phyloP scores from a whole-genome alignment of 2,329 filamentous ascomycete species.

The Madurella mycetomatis region DNA sequence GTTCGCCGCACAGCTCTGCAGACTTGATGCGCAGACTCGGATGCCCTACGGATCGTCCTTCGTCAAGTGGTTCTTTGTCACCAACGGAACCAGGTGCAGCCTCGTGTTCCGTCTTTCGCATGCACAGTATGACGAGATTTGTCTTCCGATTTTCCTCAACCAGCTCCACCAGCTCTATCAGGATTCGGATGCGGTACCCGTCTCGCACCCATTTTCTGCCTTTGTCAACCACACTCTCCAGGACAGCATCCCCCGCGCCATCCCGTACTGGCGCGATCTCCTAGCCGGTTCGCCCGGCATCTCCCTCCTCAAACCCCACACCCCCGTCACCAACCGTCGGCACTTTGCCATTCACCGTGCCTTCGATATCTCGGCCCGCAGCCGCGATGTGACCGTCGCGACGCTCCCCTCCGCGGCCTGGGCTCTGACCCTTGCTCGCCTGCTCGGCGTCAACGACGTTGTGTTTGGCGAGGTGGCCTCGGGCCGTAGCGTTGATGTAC shows the following conservation, averaged over 20 bases:
- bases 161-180: slow-evolving; percentile 54
- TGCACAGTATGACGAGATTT: slow-evolving; percentile 67
- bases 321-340: slow-evolving; percentile 33
- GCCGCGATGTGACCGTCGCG: slow-evolving; percentile 55
- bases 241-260: slow-evolving; percentile 43
- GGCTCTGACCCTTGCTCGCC: slow-evolving; percentile 57
- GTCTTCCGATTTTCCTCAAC: slow-evolving; percentile 56
- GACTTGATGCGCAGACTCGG: slow-evolving; percentile 50
- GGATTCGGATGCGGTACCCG: slow-evolving; percentile 25
- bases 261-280: slow-evolving; percentile 58
- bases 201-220: slow-evolving; percentile 41
- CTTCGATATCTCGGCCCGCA: slow-evolving; percentile 44
- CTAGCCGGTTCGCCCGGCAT: slow-evolving; percentile 50
- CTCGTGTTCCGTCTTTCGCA: slow-evolving; percentile 62
- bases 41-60: slow-evolving; percentile 58
- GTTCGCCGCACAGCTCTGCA: slow-evolving; percentile 51
- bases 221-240: slow-evolving; percentile 42
- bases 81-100: slow-evolving; percentile 31
- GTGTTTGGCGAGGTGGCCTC: slow-evolving; percentile 64
- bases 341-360: slow-evolving; percentile 42
- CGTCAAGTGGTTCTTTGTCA: slow-evolving; percentile 54
- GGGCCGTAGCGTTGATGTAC: slow-evolving; percentile 56
- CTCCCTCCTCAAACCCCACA: slow-evolving; percentile 38
- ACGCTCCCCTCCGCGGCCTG: slow-evolving; percentile 65
- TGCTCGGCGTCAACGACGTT: slow-evolving; percentile 50